phyloP scores from a whole-genome alignment of 129 eudicot genomes.

The Artemisia argyi region DNA sequence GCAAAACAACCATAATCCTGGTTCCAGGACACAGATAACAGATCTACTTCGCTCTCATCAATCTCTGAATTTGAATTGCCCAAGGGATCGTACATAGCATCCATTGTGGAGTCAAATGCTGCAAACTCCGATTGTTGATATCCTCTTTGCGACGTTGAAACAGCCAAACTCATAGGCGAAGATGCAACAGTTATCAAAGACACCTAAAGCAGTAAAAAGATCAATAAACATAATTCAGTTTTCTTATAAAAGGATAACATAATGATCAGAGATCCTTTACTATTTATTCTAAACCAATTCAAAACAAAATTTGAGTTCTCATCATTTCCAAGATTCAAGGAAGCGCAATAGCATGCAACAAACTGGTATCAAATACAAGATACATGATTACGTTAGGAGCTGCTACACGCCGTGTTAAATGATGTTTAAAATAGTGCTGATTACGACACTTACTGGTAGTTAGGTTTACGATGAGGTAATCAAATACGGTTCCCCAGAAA shows the following conservation, averaged over 20 bases:
- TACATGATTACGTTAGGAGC: not conserved
- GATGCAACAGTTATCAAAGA: constrained; percentile 33
- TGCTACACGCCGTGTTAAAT: constrained; percentile 16
- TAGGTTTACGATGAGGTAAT: not conserved
- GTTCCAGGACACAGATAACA: constrained; percentile 85
- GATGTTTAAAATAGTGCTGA: constrained; percentile 2
- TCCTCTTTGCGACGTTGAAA: constrained; percentile 49
- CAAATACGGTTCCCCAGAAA: not conserved
- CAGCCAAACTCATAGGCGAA: constrained; percentile 52
- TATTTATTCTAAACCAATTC: not conserved
- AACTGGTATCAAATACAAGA: not conserved
- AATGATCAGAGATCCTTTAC: not conserved
- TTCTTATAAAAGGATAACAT: constrained; percentile 1
- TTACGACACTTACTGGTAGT: not conserved
- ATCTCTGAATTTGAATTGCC: constrained; percentile 40
- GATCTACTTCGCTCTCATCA: constrained; percentile 55
- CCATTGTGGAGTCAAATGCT: constrained; percentile 38
- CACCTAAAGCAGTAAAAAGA: constrained; percentile 25
- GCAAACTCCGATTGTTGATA: constrained; percentile 42
- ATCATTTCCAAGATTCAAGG: not conserved
- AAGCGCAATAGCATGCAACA: not conserved
- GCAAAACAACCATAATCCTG: constrained; percentile 94
- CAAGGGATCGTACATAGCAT: constrained; percentile 45
- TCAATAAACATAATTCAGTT: constrained; percentile 8
- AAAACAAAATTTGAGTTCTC: not conserved